Evolutionary conservation across 129 eudicot genomes (phyloP).

Genomic region (Flaveria robusta): DNA sequence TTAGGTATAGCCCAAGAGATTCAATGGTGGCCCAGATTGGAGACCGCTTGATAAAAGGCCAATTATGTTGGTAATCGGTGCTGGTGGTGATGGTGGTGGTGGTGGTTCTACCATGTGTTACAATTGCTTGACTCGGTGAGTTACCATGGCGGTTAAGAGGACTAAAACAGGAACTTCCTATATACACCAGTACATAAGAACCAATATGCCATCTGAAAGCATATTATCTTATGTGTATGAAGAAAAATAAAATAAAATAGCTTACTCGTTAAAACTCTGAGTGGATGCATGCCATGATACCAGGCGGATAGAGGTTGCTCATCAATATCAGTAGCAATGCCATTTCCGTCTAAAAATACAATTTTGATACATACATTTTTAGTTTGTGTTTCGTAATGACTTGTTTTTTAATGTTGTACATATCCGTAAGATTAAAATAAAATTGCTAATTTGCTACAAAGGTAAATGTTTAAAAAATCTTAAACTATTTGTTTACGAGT

Average conservation of each 20-base stretch:
- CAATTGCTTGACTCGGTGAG: not conserved
- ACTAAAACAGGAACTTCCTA: slow-evolving; percentile 18
- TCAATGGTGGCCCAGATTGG: slow-evolving; percentile 45
- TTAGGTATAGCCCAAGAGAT: slow-evolving; percentile 28
- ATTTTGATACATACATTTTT: not conserved
- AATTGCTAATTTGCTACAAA: not conserved
- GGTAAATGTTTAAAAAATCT: not conserved
- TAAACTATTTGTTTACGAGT: not conserved
- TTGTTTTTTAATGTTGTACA: not conserved
- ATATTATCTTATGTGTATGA: not conserved
- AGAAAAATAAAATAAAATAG: not conserved
- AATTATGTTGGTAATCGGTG: slow-evolving; percentile 18
- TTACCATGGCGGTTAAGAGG: not conserved
- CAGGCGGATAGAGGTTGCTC: slow-evolving; percentile 37
- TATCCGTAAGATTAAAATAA: too few species aligned
- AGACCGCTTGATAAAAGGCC: slow-evolving; percentile 46
- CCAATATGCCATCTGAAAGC: not conserved
- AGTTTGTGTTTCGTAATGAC: not conserved
- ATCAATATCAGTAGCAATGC: slow-evolving; percentile 24
- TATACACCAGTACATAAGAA: not conserved
- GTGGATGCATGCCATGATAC: slow-evolving; percentile 28
- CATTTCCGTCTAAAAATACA: not conserved
- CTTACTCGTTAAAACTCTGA: slow-evolving; percentile 27
- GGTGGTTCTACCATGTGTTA: not conserved
- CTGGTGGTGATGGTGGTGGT: not conserved